Evolutionary conservation across 192 early-diverging fungal species (phyloP).

Genomic region (Entomortierella lignicola): DNA sequence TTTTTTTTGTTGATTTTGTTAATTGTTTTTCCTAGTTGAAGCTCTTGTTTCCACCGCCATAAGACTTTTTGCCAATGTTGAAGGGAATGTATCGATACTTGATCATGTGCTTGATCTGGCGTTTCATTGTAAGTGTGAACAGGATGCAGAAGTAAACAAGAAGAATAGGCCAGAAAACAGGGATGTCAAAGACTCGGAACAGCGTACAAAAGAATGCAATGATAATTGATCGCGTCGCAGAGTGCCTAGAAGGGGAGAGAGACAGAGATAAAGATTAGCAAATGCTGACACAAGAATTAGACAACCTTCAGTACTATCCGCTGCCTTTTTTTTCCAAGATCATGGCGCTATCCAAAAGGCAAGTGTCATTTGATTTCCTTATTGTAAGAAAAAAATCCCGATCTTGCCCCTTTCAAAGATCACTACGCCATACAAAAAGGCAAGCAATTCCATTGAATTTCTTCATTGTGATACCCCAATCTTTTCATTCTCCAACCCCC

Average conservation of each 20-base stretch:
- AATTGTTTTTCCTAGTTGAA: no score
- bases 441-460: no score
- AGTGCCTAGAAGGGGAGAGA: constrained; percentile 66
- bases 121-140: constrained; percentile 94
- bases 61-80: constrained; percentile 84
- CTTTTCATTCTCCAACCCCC: neutral
- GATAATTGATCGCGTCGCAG: constrained; percentile 83
- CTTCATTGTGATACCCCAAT: neutral
- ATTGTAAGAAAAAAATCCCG: no score
- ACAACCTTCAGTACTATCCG: no score
- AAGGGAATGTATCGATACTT: constrained; percentile 93
- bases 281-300: no score
- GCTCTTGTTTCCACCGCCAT: constrained; percentile 31
- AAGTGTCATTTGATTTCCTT: no score
- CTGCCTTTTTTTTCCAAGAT: no score
- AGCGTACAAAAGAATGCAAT: constrained; percentile 92
- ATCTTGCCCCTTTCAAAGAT: no score
- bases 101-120: constrained; percentile 98
- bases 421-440: no score
- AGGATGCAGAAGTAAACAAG: constrained; percentile 96
- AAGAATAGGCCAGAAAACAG: constrained; percentile 99
- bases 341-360: no score
- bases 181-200: constrained; percentile 90
- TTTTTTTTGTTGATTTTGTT: no score
- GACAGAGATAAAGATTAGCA: neutral